Base-by-base conservation (phyloP, 768 basidiomycete genomes). In the Psilocybe cubensis region DNA sequence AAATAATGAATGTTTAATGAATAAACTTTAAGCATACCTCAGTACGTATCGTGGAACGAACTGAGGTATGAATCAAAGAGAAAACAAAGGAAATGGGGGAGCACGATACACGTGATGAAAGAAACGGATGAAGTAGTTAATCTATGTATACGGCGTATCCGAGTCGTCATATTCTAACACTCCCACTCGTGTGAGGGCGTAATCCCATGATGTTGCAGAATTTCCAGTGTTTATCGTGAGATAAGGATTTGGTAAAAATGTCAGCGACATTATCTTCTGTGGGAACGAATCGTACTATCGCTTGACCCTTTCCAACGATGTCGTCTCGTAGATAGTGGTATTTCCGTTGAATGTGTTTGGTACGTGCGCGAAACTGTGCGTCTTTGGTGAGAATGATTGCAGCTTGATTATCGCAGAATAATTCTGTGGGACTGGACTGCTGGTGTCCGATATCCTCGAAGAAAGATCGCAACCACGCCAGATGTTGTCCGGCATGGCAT, bases 261-360 rank as follows among this genome's bases (percentile, higher is more conserved):
- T 66, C 61, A 2, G 65, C 56, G 8, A 61, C 35, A 47, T 59
- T 66, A 7, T 66, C 63, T 3, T 43, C 33, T 6, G 63, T 62
- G 8, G 62, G 62, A 10, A 63, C 47, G 38, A 61, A 67, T 11
- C 25, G 25, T 1, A 63, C 28, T 0, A 43, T 33, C 1, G 60
- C 51, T 29, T 61, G 35, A 3, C 57, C 62, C 12, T 47, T 42
- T 18, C 54, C 61, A 17, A 52, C 58, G n/a, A 72, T 58, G 38
- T 62, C 63, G 23, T 61, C 60, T 0, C 70, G 68, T 21, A 75
- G 60, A 44, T 66, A 70, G 52, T 76, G 73, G 55, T 72, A 70
- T 17, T 68, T 67, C 14, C 72, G 63, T 43, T 74, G 68, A 52
- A 78, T 77, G 64, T 78, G 77, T 52, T 77, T 78, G 2, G 72